Evolutionary conservation across 768 basidiomycete species (phyloP), one percentile per base, ranked within the genome.

Genomic region (Cubamyces lactineus): DNA sequence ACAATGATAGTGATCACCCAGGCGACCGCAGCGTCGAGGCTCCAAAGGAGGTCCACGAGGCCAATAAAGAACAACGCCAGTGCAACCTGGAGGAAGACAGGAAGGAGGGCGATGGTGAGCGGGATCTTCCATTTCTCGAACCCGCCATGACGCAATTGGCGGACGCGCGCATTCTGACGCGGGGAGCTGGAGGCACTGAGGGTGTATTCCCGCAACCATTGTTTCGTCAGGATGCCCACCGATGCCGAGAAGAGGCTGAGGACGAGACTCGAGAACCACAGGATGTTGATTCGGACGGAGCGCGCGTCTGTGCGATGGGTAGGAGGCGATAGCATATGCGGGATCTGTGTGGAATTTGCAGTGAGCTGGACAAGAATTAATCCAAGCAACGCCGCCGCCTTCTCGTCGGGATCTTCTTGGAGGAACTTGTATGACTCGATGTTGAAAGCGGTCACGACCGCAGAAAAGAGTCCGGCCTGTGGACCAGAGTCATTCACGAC

Each of bases 211-310:
- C 64, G 64, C 1, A 70, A 17, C 71, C 68, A 70, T 53, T 71
- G 69, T 28, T 69, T 71, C 0, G 65, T 67, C 13, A 73, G 57
- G 50, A 68, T 66, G 41, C 67, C 66, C 16, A 66, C 45, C 1
- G 72, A 56, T 0, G 70, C 71, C 13, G 66, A 61, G 13, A 63
- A 48, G 28, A 73, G 70, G 46, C 66, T 67, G 49, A 70, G 43
- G 1, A 66, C 60, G 16, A 73, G 66, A 38, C 70, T 71, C 1
- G 63, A 53, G 50, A 70, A 65, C 69, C 69, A 70, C 2, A 72
- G 57, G 1, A 53, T 51, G 54, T 69, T 71, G 60, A 63, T 46
- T 26, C 63, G 53, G 40, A 62, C 21, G n/a, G 55, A 57, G 15
- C 55, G 51, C 1, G 55, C 34, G 8, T 54, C 70, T 19, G 59